These are phyloP conservation scores for Calonectria ilicicola DNA, from an alignment of 2,329 filamentous ascomycete genomes.

Conservation along the genomic window DNA sequence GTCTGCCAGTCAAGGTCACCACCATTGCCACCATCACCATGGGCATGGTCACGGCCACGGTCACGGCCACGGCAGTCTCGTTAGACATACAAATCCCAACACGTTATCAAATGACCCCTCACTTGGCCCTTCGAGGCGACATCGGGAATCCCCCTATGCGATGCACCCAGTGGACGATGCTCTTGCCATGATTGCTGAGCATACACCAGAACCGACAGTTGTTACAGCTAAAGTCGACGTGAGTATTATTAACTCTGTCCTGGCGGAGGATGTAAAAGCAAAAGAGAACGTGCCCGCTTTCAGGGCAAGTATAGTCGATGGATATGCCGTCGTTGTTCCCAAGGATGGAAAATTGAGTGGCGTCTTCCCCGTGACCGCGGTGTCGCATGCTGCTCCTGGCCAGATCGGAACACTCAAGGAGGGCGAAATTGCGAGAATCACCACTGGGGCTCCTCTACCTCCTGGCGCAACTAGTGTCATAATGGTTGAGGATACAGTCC, in stretches of 20 bases:
- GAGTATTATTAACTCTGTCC: constrained; percentile 78
- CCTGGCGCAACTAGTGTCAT: constrained; percentile 90
- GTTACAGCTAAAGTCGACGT: constrained; percentile 71
- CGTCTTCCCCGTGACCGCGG: constrained; percentile 84
- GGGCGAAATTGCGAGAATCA: constrained; percentile 89
- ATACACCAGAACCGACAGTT: constrained; percentile 75
- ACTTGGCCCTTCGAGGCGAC: constrained; percentile 74
- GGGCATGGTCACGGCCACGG: constrained; percentile 66
- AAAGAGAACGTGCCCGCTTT: constrained; percentile 91
- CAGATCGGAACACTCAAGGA: constrained; percentile 73
- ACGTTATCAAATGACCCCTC: constrained; percentile 71
- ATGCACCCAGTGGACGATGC: constrained; percentile 92
- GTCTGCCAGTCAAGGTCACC: constrained; percentile 55
- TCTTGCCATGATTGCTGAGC: constrained; percentile 75
- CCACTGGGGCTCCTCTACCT: constrained; percentile 92
- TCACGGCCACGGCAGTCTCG: constrained; percentile 71
- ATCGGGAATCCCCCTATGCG: constrained; percentile 89
- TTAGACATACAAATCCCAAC: constrained; percentile 77
- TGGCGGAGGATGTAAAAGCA: constrained; percentile 86
- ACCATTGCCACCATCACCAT: constrained; percentile 63
- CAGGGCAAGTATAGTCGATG: constrained; percentile 95
- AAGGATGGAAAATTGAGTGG: constrained; percentile 76
- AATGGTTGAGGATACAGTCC: constrained; percentile 89
- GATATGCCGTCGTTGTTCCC: constrained; percentile 85
- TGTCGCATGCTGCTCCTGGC: constrained; percentile 86